These are phyloP conservation scores for Penicillium lividum DNA, from an alignment of 495 filamentous ascomycete species.

Conservation along the genomic window DNA sequence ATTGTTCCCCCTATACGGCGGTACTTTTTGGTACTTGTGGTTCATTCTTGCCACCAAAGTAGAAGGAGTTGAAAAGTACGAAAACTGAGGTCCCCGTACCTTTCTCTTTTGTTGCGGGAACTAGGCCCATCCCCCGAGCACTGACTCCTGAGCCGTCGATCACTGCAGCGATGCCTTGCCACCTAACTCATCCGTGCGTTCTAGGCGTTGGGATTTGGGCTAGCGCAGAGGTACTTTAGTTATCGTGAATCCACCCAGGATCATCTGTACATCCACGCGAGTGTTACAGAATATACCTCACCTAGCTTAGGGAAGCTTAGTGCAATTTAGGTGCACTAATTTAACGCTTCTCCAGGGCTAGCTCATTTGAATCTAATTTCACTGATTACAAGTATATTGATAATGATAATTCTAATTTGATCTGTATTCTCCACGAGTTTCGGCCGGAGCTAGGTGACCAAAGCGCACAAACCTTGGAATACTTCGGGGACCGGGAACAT, in stretches of 20 bases:
- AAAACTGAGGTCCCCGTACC: slow-evolving; percentile 2
- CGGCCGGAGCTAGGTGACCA: slow-evolving; percentile 12
- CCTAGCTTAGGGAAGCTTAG: background rate
- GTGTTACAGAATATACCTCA: slow-evolving; percentile 6
- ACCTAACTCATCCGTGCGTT: slow-evolving; percentile 17
- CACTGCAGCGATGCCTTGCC: slow-evolving; percentile 29
- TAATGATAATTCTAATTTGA: background rate
- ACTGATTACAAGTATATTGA: background rate
- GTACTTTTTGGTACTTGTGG: slow-evolving; percentile 12
- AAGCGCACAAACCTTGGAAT: slow-evolving; percentile 21
- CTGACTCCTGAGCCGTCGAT: slow-evolving; percentile 28
- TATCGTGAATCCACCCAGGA: slow-evolving; percentile 6
- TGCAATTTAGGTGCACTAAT: no score
- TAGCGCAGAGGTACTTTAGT: slow-evolving; percentile 8
- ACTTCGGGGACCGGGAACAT: background rate
- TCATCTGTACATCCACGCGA: slow-evolving; percentile 2
- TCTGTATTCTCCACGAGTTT: slow-evolving; percentile 19
- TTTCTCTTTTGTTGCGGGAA: slow-evolving; percentile 7
- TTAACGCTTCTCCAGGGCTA: no score
- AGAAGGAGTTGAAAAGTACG: slow-evolving; percentile 11
- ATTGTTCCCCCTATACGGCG: slow-evolving; percentile 3
- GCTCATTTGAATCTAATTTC: background rate
- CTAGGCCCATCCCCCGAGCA: slow-evolving; percentile 20
- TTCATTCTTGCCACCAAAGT: slow-evolving; percentile 15
- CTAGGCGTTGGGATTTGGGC: slow-evolving; percentile 24